phyloP scores from a whole-genome alignment of 1,284 basidiomycete species.

The Phylloporus sp. region DNA sequence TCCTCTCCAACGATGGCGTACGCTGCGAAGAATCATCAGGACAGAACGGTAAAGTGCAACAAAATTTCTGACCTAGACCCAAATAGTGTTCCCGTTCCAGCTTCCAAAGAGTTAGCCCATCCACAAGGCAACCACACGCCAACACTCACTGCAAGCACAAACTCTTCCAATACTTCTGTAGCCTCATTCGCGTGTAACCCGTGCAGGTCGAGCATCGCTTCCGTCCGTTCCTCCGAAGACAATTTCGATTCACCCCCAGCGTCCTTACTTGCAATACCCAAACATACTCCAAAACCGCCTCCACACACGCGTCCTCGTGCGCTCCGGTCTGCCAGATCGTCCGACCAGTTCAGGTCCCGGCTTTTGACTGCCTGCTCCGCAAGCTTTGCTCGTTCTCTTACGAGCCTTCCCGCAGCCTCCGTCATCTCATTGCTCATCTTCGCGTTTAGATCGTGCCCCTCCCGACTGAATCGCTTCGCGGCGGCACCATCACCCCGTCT shows the following conservation, averaged over 20 bases:
- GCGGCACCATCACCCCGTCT: slow-evolving; percentile 92
- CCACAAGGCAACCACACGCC: background rate
- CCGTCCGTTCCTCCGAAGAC: slow-evolving; percentile 84
- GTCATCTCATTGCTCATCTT: slow-evolving; percentile 89
- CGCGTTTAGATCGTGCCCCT: slow-evolving; percentile 91
- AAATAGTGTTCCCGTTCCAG: slow-evolving; percentile 88
- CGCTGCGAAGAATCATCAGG: slow-evolving; percentile 52
- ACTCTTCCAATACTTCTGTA: slow-evolving; percentile 89
- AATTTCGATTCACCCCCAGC: slow-evolving; percentile 61
- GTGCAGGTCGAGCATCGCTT: slow-evolving; percentile 84
- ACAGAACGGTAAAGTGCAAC: background rate
- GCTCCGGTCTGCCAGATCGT: slow-evolving; percentile 83
- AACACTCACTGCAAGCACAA: slow-evolving; percentile 80
- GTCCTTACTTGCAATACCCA: slow-evolving; percentile 80
- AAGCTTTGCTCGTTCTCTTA: slow-evolving; percentile 80
- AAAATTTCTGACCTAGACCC: slow-evolving; percentile 70
- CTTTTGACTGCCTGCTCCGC: slow-evolving; percentile 78
- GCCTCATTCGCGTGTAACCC: slow-evolving; percentile 92
- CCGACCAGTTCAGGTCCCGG: slow-evolving; percentile 78
- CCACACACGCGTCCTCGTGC: slow-evolving; percentile 82
- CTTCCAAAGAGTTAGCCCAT: slow-evolving; percentile 46
- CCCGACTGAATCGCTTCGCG: slow-evolving; percentile 91
- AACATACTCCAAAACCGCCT: slow-evolving; percentile 81
- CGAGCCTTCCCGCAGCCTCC: slow-evolving; percentile 79
- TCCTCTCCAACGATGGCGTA: slow-evolving; percentile 94